phyloP scores from a whole-genome alignment of 495 filamentous ascomycete genomes.

The Apiosordaria backusii region DNA sequence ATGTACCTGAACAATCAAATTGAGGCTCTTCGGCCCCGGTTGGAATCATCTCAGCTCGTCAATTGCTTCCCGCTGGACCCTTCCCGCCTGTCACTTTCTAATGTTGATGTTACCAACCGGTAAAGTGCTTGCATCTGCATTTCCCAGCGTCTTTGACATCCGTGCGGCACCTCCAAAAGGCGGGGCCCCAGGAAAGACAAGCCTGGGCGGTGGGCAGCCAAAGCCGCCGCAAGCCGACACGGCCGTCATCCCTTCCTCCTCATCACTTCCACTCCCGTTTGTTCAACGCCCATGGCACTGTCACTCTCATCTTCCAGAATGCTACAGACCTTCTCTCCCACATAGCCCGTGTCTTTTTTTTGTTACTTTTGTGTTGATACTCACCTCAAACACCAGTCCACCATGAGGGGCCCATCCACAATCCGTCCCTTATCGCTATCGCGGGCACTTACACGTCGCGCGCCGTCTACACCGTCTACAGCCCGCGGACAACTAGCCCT shows the following conservation, averaged over 20 bases:
- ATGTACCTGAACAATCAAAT: not conserved
- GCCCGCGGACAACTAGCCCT: not conserved
- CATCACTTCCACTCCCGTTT: not conserved
- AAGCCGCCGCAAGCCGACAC: slow-evolving; percentile 34
- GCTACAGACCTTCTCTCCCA: not conserved
- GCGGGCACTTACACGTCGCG: slow-evolving; percentile 14
- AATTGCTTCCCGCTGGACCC: not conserved
- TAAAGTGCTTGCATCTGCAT: slow-evolving; percentile 9
- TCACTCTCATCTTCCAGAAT: not conserved
- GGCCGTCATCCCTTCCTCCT: slow-evolving; percentile 15
- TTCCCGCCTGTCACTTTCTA: not conserved
- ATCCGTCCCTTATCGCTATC: slow-evolving; percentile 18
- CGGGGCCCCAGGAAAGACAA: slow-evolving; percentile 3
- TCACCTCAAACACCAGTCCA: slow-evolving; percentile 4
- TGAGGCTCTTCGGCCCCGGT: not conserved
- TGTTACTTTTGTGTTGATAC: slow-evolving; percentile 1
- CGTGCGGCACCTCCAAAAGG: slow-evolving; percentile 3
- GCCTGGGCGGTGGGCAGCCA: slow-evolving; percentile 11
- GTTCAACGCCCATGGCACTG: not conserved
- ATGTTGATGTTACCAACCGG: not conserved
- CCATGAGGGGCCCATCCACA: slow-evolving; percentile 21
- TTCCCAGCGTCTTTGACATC: not conserved
- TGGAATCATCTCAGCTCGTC: not conserved
- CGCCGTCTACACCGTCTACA: not conserved
- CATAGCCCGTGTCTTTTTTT: not conserved